phyloP scores from a whole-genome alignment of 2,329 filamentous ascomycete genomes.

The Phyllosticta citribraziliensis region DNA sequence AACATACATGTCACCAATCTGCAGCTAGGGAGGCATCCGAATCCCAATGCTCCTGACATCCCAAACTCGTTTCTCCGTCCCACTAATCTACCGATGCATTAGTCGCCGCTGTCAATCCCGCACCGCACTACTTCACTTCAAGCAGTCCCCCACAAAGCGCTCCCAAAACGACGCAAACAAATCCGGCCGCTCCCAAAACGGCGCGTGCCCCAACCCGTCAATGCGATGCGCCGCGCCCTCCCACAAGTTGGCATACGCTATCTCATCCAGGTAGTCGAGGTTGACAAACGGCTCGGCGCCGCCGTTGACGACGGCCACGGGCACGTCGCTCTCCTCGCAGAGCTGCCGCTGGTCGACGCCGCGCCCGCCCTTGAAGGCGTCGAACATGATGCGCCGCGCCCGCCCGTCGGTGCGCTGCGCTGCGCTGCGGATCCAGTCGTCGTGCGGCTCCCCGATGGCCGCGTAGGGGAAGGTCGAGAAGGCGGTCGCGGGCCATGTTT shows the following conservation, averaged over 20 bases:
- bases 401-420: conserved; percentile 20
- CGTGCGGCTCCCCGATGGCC: conserved; percentile 14
- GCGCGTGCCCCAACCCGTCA: conserved; percentile 20
- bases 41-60: too few relatives aligned
- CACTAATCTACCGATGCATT: too few relatives aligned
- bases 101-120: conserved; percentile 9
- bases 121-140: background rate
- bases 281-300: conserved; percentile 22
- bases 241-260: conserved; percentile 21
- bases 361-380: conserved; percentile 13
- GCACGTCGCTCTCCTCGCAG: conserved; percentile 15
- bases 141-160: conserved; percentile 13
- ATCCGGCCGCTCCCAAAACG: conserved; percentile 18
- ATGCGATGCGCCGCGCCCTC: conserved; percentile 19
- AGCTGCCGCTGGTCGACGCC: conserved; percentile 18
- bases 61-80: too few relatives aligned
- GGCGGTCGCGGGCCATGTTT: background rate
- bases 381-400: conserved; percentile 19
- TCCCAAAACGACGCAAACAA: conserved; percentile 22
- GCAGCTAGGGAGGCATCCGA: too few relatives aligned
- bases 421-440: conserved; percentile 20
- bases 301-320: conserved; percentile 23
- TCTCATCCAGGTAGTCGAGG: conserved; percentile 21
- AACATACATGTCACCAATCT: background rate
- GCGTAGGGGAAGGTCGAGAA: conserved; percentile 12